Conservation (phyloP, 2,329 filamentous ascomycete genomes). For the Xylaria multiplex region DNA sequence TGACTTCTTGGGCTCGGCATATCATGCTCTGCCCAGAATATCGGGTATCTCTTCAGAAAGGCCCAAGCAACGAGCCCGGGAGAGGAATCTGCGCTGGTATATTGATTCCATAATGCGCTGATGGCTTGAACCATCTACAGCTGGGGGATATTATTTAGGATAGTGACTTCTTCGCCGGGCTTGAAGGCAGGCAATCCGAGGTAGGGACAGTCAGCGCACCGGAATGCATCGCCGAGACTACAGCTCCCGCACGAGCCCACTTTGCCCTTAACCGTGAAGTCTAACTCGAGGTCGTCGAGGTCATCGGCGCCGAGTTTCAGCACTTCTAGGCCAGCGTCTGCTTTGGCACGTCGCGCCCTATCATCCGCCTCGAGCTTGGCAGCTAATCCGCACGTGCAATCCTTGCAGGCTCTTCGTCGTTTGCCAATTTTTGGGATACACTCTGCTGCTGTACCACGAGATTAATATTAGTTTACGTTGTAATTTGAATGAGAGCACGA, state of each 20-base stretch:
- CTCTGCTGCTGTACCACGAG: slow-evolving; percentile 70
- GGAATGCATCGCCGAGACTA: slow-evolving; percentile 88
- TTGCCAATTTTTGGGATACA: slow-evolving; percentile 89
- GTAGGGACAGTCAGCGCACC: slow-evolving; percentile 68
- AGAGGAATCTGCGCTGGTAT: neutral
- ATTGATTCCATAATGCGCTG: slow-evolving; percentile 33
- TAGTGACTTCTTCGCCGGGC: slow-evolving; percentile 90
- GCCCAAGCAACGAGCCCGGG: neutral
- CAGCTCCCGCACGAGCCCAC: slow-evolving; percentile 92
- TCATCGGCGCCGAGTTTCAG: slow-evolving; percentile 81
- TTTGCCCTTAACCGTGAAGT: slow-evolving; percentile 98
- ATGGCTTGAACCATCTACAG: slow-evolving; percentile 58
- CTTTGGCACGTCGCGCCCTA: slow-evolving; percentile 69
- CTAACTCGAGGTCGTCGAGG: slow-evolving; percentile 76
- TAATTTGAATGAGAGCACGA: neutral
- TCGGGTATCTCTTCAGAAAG: neutral
- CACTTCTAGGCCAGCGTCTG: slow-evolving; percentile 70
- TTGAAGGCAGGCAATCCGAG: slow-evolving; percentile 85
- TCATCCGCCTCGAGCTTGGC: slow-evolving; percentile 90
- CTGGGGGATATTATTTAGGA: slow-evolving; percentile 88
- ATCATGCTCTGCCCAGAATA: neutral
- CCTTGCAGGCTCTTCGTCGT: slow-evolving; percentile 93
- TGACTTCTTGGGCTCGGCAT: neutral
- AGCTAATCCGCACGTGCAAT: slow-evolving; percentile 94
- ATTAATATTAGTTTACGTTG: slow-evolving; percentile 40